Base-by-base conservation (phyloP, 2,329 filamentous ascomycete species). In the Clonostachys solani region DNA sequence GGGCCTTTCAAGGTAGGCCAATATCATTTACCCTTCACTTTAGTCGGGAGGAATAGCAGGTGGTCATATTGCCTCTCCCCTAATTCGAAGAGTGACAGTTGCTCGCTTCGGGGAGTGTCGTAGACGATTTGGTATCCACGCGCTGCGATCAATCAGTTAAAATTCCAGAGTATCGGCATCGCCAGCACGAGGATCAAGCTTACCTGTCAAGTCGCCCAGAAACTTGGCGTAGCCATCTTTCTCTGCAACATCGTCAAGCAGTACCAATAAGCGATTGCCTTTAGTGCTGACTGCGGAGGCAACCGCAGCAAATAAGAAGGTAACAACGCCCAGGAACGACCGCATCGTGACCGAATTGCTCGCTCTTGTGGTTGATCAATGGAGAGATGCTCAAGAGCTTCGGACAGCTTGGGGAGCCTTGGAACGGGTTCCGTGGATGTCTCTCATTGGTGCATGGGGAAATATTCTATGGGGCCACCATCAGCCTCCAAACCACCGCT, bases 1-100 rank as follows among this genome's bases (percentile, higher is more conserved):
- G 18, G 5, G 34, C 8, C 6, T 12, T 17, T 12, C 7, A 23
- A 57, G 66, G 23, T 29, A 23, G 23, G 9, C 23, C 9, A 29
- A 3, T 10, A 10, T 29, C 23, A 29, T 29, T 47, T 64, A 90
- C 87, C 92, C 80, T 99, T 99, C 33, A 89, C 83, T 69, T 92
- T 95, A 50, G 86, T 83, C 45, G 94, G 94, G 54, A 97, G 82
- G 56, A 99, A 78, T 54, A 97, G 69, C 54, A 97, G 73, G 69
- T 99, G 92, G 71, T 97, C 92, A 69, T 92, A 97, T 53, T 81
- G 83, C 65, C 87, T 84, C 72, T 94, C 89, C 63, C 92, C 94
- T 53, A 94, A 83, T 62, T 83, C 77, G 74, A 96, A 95, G 55
- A 99, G 77, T 45, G 81, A 78, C 58, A 97, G 72, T 44, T 77